phyloP scores from a whole-genome alignment of 306 rosid genomes.

The Abrus precatorius region DNA sequence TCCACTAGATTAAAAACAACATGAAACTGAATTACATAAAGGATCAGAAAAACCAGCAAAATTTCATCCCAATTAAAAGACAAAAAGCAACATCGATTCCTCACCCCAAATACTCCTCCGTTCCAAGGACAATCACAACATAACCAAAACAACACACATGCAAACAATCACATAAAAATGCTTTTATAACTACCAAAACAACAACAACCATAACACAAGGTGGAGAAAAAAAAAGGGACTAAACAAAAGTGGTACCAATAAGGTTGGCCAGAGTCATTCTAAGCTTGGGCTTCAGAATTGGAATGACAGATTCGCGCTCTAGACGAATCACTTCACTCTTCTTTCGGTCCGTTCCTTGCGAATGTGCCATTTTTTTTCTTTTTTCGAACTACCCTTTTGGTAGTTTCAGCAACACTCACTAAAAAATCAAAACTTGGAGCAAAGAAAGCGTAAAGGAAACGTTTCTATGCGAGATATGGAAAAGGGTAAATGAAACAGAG shows the following conservation, averaged over 20 bases:
- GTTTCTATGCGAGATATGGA: conserved; percentile 12
- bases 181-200: not conserved
- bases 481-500: conserved; percentile 32
- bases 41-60: not conserved
- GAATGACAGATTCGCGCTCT: conserved; percentile 93
- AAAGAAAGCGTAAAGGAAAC: conserved; percentile 23
- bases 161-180: conserved; percentile 12
- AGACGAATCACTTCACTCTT: conserved; percentile 76
- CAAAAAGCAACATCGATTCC: not conserved
- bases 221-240: not conserved
- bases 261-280: conserved; percentile 87
- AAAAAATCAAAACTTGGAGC: conserved; percentile 34
- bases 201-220: not conserved
- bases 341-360: conserved; percentile 33
- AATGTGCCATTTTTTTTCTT: conserved; percentile 29
- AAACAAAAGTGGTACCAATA: conserved; percentile 60
- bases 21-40: conserved; percentile 28
- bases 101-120: not conserved
- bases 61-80: conserved; percentile 15
- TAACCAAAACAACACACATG: conserved; percentile 2
- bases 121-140: conserved; percentile 35
- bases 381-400: conserved; percentile 11
- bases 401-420: conserved; percentile 38
- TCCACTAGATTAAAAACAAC: not conserved
- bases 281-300: conserved; percentile 83